Conservation (phyloP, 139 green algal species). For the Chlorella sp. region DNA sequence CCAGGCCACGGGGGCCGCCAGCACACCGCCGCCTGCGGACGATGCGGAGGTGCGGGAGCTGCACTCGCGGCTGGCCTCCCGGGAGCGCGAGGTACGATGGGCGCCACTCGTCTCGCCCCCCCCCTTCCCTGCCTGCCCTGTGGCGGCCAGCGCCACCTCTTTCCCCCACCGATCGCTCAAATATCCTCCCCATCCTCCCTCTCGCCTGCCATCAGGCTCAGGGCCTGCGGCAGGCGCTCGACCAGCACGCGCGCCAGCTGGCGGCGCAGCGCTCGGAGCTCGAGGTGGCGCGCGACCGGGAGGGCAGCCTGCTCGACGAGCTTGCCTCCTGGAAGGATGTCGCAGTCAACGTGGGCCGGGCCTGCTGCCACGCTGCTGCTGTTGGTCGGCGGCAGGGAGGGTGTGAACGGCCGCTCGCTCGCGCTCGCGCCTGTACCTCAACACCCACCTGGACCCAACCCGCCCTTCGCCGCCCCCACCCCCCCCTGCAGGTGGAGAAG, state of each 20-base stretch:
- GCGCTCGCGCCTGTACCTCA: not conserved
- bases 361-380: too few species aligned
- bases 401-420: not conserved
- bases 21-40: not conserved
- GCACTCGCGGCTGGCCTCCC: slow-evolving; percentile 7
- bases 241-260: not conserved
- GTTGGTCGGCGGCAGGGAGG: not conserved
- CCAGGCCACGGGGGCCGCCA: not conserved
- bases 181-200: too few species aligned
- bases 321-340: slow-evolving; percentile 7
- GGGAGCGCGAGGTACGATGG: slow-evolving; percentile 13
- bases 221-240: not conserved
- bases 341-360: slow-evolving; percentile 8
- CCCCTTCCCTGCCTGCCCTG: too few species aligned
- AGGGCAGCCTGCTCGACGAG: slow-evolving; percentile 1
- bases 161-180: too few species aligned
- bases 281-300: not conserved
- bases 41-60: not conserved
- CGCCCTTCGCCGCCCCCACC: not conserved
- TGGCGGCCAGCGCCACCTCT: too few species aligned
- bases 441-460: not conserved
- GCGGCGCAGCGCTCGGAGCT: not conserved
- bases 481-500: slow-evolving; percentile 7
- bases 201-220: too few species aligned
- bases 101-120: too few species aligned